A percentile compares a stretch with the other conserved stretches of the same genome.
phyloP scores from a whole-genome alignment of 2,329 filamentous ascomycete species.

The Aspergillus tamarii region DNA sequence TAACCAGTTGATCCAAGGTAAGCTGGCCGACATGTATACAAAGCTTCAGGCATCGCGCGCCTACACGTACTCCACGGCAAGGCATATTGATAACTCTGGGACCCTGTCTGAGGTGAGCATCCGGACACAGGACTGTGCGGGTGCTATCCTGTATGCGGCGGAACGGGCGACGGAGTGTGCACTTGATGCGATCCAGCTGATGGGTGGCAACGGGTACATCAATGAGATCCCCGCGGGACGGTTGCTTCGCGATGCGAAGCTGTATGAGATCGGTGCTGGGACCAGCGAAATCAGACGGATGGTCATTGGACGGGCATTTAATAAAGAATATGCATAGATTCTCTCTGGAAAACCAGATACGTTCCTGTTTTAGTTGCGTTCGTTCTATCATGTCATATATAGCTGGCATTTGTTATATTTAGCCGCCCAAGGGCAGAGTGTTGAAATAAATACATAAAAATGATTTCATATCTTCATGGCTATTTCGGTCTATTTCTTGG shows the following conservation, averaged over 20 bases:
- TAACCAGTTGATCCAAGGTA: constrained; percentile 91
- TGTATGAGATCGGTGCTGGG: constrained; percentile 97
- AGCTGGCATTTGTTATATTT: constrained; percentile 7
- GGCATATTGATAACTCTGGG: constrained; percentile 75
- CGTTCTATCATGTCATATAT: background rate
- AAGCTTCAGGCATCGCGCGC: constrained; percentile 82
- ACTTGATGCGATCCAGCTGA: constrained; percentile 85
- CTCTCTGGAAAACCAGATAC: background rate
- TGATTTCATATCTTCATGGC: constrained; percentile 20
- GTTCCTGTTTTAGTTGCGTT: background rate
- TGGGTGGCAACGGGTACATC: constrained; percentile 94
- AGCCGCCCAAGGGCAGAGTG: constrained; percentile 2
- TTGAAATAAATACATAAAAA: constrained; percentile 10
- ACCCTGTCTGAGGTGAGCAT: constrained; percentile 51
- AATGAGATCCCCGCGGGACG: constrained; percentile 92
- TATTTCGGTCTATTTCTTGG: constrained; percentile 21
- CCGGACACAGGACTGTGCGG: constrained; percentile 88
- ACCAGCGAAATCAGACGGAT: constrained; percentile 93
- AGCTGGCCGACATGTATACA: constrained; percentile 96
- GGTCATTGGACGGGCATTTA: constrained; percentile 91
- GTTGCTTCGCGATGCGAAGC: constrained; percentile 73
- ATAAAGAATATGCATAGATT: constrained; percentile 71
- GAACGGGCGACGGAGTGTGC: constrained; percentile 83
- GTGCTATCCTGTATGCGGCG: constrained; percentile 89
- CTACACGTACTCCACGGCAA: constrained; percentile 85